Percentiles rank a stretch among this genome's conserved stretches.
phyloP scores from a whole-genome alignment of 164 flowering plant genomes.

The Annona cherimola region DNA sequence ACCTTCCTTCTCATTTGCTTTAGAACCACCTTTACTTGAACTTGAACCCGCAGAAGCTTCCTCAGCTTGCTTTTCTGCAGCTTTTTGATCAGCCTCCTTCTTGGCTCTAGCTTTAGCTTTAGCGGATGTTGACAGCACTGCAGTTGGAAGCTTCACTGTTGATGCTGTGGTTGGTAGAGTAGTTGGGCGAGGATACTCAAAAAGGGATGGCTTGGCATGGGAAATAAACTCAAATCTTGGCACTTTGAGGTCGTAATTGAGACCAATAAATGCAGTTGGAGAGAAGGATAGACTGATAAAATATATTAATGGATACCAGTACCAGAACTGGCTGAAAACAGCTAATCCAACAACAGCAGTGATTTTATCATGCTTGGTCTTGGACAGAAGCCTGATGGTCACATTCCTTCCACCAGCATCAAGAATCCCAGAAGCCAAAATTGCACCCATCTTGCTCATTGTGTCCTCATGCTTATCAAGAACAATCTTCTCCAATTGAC shows the following conservation, averaged over 20 bases:
- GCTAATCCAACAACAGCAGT: slow-evolving; percentile 98
- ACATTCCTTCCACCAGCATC: slow-evolving; percentile 99
- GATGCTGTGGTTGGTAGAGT: slow-evolving; percentile 78
- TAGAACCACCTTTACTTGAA: slow-evolving; percentile 61
- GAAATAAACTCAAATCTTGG: slow-evolving; percentile 93
- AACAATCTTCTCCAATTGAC: slow-evolving; percentile 93
- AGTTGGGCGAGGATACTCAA: slow-evolving; percentile 91
- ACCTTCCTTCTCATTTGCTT: slow-evolving; percentile 63
- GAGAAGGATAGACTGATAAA: slow-evolving; percentile 88
- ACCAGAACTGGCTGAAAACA: slow-evolving; percentile 98
- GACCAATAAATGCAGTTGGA: slow-evolving; percentile 91
- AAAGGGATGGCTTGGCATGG: slow-evolving; percentile 91
- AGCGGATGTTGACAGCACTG: slow-evolving; percentile 85
- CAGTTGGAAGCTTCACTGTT: slow-evolving; percentile 86
- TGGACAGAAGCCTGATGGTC: slow-evolving; percentile 85
- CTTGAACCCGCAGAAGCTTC: slow-evolving; percentile 38
- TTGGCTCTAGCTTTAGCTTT: slow-evolving; percentile 95
- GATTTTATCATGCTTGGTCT: slow-evolving; percentile 85
- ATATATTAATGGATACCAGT: slow-evolving; percentile 97
- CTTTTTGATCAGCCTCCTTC: slow-evolving; percentile 89
- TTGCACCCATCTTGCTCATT: slow-evolving; percentile 99
- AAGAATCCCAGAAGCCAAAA: slow-evolving; percentile 94
- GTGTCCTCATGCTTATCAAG: slow-evolving; percentile 99
- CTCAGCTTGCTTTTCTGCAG: slow-evolving; percentile 51
- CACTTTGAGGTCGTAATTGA: slow-evolving; percentile 87